phyloP scores from a whole-genome alignment of 768 basidiomycete species.

The Leccinum pellstonianum region DNA sequence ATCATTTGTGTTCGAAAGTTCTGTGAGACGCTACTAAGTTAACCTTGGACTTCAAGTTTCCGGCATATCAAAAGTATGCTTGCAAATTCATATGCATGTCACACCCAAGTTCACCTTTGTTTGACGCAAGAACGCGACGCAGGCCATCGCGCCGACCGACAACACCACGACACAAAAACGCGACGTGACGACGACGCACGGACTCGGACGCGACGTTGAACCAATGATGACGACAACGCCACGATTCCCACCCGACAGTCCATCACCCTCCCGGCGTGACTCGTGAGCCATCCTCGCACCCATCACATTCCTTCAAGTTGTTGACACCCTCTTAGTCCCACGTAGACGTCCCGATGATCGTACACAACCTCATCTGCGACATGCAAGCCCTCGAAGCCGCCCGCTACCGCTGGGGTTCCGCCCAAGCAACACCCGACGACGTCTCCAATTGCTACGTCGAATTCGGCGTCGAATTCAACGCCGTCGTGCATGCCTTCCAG shows the following conservation, averaged over 20 bases:
- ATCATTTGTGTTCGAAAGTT: no score
- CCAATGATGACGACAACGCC: no score
- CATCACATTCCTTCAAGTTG: background rate
- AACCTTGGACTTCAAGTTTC: no score
- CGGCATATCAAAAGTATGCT: no score
- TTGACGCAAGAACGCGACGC: no score
- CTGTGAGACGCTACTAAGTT: no score
- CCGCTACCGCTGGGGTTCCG: constrained; percentile 63
- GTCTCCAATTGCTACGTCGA: constrained; percentile 91
- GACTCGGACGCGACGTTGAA: no score
- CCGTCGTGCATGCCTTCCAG: constrained; percentile 74
- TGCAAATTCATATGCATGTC: no score
- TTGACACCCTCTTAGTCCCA: constrained; percentile 1
- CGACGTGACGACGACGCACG: no score
- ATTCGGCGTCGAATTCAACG: constrained; percentile 87
- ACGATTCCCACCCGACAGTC: background rate
- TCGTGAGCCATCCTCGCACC: background rate
- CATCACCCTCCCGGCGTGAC: background rate
- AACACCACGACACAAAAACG: no score
- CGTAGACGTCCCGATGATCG: constrained; percentile 56
- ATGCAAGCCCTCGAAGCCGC: constrained; percentile 84
- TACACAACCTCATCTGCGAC: constrained; percentile 67
- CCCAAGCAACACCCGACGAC: constrained; percentile 57
- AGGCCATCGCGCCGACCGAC: no score
- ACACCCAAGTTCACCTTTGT: no score